Conservation (phyloP, 345 rosid species). For the Xanthoceras sorbifolium region DNA sequence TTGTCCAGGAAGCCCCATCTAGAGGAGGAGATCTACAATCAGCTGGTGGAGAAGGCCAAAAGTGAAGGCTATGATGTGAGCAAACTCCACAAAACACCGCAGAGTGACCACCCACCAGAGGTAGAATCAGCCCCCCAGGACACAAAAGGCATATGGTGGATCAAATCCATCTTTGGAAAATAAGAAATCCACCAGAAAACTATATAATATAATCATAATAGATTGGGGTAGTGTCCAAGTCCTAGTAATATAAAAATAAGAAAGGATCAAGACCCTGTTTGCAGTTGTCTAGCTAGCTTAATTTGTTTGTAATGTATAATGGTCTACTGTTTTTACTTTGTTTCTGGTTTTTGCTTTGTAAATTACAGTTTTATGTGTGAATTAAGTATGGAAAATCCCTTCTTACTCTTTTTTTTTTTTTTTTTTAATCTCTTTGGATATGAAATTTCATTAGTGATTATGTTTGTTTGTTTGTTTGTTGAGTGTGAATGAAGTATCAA, state of each 20-base stretch:
- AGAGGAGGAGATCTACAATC: conserved; percentile 62
- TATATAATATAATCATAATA: neutral
- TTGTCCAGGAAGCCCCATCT: conserved; percentile 60
- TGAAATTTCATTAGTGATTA: too few species aligned
- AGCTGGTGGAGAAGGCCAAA: conserved; percentile 60
- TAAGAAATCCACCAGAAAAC: conserved; percentile 10
- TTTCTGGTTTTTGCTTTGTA: neutral
- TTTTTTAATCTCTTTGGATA: too few species aligned
- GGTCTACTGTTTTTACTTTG: neutral
- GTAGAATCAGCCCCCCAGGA: conserved; percentile 51
- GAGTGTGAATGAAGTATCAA: too few species aligned
- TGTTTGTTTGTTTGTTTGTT: too few species aligned
- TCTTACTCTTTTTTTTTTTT: neutral
- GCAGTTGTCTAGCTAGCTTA: neutral
- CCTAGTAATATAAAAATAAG: neutral
- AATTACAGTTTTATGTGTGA: neutral
- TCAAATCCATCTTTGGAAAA: conserved; percentile 72
- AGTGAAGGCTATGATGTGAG: conserved; percentile 67
- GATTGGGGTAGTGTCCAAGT: neutral
- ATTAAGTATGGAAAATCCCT: neutral
- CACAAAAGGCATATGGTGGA: conserved; percentile 85
- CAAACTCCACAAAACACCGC: conserved; percentile 81
- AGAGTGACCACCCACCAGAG: conserved; percentile 63
- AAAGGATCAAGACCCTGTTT: neutral
- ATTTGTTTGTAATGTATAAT: neutral